Conservation (phyloP, 495 filamentous ascomycete species). For the Annulohypoxylon maeteangense region DNA sequence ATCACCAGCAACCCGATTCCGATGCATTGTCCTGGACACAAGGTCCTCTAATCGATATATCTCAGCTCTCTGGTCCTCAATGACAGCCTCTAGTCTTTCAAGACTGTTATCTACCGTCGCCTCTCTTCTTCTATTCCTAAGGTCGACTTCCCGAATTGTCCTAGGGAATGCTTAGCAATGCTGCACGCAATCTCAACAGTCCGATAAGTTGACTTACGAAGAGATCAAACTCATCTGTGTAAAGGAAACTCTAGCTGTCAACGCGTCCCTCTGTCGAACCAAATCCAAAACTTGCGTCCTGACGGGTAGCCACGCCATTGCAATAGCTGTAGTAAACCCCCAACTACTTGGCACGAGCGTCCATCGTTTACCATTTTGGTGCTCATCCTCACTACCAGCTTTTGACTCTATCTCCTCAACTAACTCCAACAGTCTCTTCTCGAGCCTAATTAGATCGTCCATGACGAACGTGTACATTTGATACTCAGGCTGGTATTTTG, state of each 20-base stretch:
- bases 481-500: slow-evolving; percentile 38
- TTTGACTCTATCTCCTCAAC: slow-evolving; percentile 47
- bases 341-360: slow-evolving; percentile 43
- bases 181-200: neutral
- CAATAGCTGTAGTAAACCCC: slow-evolving; percentile 44
- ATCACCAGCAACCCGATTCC: slow-evolving; percentile 26
- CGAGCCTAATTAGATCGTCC: slow-evolving; percentile 49
- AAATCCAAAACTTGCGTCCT: slow-evolving; percentile 55
- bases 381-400: slow-evolving; percentile 25
- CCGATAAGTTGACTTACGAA: slow-evolving; percentile 45
- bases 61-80: slow-evolving; percentile 42
- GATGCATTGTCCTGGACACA: slow-evolving; percentile 44
- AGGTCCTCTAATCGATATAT: slow-evolving; percentile 47
- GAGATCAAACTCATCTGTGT: slow-evolving; percentile 53
- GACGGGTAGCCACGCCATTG: slow-evolving; percentile 50
- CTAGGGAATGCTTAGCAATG: slow-evolving; percentile 14
- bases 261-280: slow-evolving; percentile 57
- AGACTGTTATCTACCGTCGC: slow-evolving; percentile 29
- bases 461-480: slow-evolving; percentile 53
- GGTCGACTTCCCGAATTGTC: slow-evolving; percentile 47
- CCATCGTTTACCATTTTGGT: slow-evolving; percentile 33
- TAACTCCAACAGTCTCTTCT: slow-evolving; percentile 48
- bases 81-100: slow-evolving; percentile 41
- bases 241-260: slow-evolving; percentile 52
- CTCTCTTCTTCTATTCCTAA: slow-evolving; percentile 31